Evolutionary conservation across 2,329 filamentous ascomycete species (phyloP).

Genomic region (Myotisia sp.): DNA sequence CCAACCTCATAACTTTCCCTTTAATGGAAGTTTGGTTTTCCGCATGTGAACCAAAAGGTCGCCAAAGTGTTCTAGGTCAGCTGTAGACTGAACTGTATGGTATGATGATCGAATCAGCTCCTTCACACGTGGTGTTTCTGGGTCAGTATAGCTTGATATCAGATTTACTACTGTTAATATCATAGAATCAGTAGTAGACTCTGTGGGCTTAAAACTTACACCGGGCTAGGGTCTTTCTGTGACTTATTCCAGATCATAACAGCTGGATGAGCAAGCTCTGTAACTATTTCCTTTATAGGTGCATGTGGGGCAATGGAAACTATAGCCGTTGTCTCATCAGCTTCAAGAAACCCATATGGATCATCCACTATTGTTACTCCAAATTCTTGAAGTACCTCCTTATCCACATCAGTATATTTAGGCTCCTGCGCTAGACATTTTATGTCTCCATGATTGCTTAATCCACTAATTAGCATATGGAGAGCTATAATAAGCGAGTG

Average conservation of each 20-base stretch:
- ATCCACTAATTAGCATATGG: conserved; percentile 9
- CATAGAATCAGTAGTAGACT: too few species aligned
- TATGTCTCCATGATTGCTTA: conserved; percentile 4
- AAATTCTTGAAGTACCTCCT: conserved; percentile 10
- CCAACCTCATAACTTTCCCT: too few species aligned
- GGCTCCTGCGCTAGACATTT: conserved; percentile 19
- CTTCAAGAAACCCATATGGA: conserved; percentile 23
- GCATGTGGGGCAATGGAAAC: conserved; percentile 22
- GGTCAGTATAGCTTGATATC: too few species aligned
- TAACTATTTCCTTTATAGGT: conserved; percentile 26
- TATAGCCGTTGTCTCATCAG: conserved; percentile 26
- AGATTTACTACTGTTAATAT: too few species aligned
- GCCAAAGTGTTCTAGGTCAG: too few species aligned
- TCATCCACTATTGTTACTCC: conserved; percentile 17
- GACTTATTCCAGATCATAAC: conserved; percentile 20
- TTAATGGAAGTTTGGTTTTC: too few species aligned
- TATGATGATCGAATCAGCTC: too few species aligned
- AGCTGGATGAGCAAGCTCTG: conserved; percentile 24
- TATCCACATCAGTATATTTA: conserved; percentile 15
- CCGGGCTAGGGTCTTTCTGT: too few species aligned
- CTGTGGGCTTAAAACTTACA: too few species aligned
- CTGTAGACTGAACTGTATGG: too few species aligned
- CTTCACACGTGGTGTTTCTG: too few species aligned
- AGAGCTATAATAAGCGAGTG: conserved; percentile 18
- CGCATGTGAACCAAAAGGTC: too few species aligned